Evolutionary conservation across 73 alveolate species (phyloP).

Genomic region (Stentor roeselii): DNA sequence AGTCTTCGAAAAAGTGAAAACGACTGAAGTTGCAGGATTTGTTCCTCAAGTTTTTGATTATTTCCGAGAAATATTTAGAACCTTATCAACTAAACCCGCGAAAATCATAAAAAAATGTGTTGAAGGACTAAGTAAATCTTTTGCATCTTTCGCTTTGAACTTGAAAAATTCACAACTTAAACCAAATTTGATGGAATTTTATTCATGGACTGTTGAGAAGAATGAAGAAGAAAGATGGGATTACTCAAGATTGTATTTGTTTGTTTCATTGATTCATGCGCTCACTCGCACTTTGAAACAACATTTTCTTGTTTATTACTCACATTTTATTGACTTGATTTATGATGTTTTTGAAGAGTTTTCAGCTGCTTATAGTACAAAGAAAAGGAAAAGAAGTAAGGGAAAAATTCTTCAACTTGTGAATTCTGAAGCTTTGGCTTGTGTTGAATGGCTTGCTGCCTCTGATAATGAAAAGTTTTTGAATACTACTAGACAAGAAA

Average conservation of each 20-base stretch:
- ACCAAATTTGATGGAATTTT: not conserved
- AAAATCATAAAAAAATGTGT: too few relatives aligned
- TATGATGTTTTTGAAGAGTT: not conserved
- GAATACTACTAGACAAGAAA: not conserved
- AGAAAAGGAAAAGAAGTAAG: conserved; percentile 9
- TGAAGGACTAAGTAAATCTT: not conserved
- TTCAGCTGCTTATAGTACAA: not conserved
- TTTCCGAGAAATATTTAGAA: not conserved
- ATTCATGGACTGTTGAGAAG: not conserved
- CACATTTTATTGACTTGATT: conserved; percentile 8
- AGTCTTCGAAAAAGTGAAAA: not conserved
- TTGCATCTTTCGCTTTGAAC: not conserved
- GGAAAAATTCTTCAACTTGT: conserved; percentile 1
- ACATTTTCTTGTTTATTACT: not conserved
- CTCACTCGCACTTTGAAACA: not conserved
- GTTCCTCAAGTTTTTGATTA: not conserved
- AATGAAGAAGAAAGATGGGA: not conserved
- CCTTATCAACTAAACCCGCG: not conserved
- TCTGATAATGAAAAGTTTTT: conserved; percentile 12
- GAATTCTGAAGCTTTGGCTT: not conserved
- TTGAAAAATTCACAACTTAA: not conserved
- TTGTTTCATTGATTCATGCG: not conserved
- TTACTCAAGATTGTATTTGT: not conserved
- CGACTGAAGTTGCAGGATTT: not conserved
- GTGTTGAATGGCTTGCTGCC: not conserved